Conservation (phyloP, 192 early-diverging fungal genomes). For the Chytriomyces confervae region DNA sequence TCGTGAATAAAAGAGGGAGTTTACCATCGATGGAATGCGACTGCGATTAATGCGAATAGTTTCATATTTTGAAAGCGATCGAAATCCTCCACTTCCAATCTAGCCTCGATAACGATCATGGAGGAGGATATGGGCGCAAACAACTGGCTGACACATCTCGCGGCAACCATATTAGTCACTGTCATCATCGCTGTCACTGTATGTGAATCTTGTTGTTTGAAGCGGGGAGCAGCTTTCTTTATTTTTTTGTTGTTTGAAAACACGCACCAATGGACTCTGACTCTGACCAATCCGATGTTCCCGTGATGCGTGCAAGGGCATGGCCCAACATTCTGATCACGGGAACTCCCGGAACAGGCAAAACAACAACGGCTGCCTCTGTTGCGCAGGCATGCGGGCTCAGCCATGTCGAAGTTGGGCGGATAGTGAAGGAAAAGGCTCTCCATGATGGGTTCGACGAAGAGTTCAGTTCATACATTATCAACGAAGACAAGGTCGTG, state of each 20-base stretch:
- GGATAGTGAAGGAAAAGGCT: constrained; percentile 82
- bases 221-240: background rate
- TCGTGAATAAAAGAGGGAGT: background rate
- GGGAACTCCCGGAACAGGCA: constrained; percentile 56
- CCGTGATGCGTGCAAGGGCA: constrained; percentile 23
- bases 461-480: constrained; percentile 84
- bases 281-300: constrained; percentile 1
- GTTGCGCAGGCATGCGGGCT: constrained; percentile 73
- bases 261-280: constrained; percentile 16
- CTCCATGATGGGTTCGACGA: constrained; percentile 86
- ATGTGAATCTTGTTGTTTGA: too few species aligned
- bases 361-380: constrained; percentile 72
- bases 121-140: too few species aligned
- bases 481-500: constrained; percentile 93
- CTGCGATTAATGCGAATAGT: background rate
- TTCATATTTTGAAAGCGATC: too few species aligned
- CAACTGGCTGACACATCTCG: too few species aligned
- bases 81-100: too few species aligned
- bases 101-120: too few species aligned
- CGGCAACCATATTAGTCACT: too few species aligned
- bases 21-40: background rate
- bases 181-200: too few species aligned
- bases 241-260: constrained; percentile 6
- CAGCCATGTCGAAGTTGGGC: constrained; percentile 83
- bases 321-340: constrained; percentile 54